Conservation (phyloP, 2,329 filamentous ascomycete species). For the Aspergillus persii region DNA sequence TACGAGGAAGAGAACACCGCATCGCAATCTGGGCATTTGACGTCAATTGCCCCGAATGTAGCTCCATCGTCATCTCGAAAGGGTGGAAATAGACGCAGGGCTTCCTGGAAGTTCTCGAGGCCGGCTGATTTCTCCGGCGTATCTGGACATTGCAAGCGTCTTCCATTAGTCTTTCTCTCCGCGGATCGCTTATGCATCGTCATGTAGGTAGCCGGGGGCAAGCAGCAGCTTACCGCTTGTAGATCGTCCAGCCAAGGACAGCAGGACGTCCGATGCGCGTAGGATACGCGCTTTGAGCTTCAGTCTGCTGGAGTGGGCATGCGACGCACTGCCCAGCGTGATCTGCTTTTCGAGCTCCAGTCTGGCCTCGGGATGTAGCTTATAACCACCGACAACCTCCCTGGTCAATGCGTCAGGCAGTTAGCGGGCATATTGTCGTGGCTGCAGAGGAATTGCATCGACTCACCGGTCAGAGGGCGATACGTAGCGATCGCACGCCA, state of each 20-base stretch:
- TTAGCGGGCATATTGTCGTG: conserved; percentile 1
- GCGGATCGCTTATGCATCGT: conserved; percentile 1
- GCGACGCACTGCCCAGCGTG: conserved; percentile 11
- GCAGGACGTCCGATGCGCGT: conserved; percentile 22
- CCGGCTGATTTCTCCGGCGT: conserved; percentile 13
- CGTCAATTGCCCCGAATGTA: conserved; percentile 19
- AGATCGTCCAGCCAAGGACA: conserved; percentile 20
- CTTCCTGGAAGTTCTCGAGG: conserved; percentile 26
- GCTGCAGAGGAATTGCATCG: background rate
- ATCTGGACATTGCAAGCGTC: conserved; percentile 4
- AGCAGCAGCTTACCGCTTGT: conserved; percentile 16
- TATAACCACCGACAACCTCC: conserved; percentile 8
- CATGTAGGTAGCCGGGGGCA: conserved; percentile 4
- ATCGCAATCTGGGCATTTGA: conserved; percentile 29
- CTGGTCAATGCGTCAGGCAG: conserved; percentile 5
- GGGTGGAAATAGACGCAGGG: conserved; percentile 27
- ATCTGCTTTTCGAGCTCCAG: conserved; percentile 21
- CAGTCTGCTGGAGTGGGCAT: conserved; percentile 11
- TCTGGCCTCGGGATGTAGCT: conserved; percentile 9
- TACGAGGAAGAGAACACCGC: conserved; percentile 31
- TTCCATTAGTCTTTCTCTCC: conserved; percentile 1
- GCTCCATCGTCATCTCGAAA: conserved; percentile 25
- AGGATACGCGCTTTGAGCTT: conserved; percentile 19
- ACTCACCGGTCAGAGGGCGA: conserved; percentile 13
- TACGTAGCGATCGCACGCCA: conserved; percentile 12